Conservation (phyloP, 2,329 filamentous ascomycete species). For the Lecanicillium sp. region DNA sequence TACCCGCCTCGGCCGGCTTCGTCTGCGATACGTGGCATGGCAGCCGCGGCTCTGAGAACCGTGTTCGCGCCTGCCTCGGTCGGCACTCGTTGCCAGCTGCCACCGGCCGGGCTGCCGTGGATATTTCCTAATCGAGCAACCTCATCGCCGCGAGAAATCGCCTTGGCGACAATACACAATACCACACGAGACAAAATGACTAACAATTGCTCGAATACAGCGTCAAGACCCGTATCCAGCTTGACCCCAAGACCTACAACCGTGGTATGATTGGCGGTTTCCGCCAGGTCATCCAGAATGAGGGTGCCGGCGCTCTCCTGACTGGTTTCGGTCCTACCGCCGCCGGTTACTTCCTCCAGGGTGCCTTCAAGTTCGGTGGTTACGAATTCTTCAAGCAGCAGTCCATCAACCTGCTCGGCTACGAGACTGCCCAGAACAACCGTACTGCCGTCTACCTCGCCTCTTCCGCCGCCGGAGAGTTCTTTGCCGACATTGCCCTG, state of each 20-base stretch:
- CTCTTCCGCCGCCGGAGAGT: constrained; percentile 49
- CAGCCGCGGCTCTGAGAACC: too few relatives aligned
- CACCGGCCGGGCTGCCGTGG: background rate
- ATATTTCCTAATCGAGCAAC: background rate
- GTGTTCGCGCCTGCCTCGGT: too few relatives aligned
- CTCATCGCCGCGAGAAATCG: background rate
- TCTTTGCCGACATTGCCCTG: constrained; percentile 64
- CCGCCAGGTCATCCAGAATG: constrained; percentile 66
- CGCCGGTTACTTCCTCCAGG: constrained; percentile 81
- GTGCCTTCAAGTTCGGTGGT: constrained; percentile 80
- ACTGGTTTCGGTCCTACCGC: constrained; percentile 73
- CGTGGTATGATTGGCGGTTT: constrained; percentile 71
- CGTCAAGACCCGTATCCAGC: constrained; percentile 85
- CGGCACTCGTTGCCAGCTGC: too few relatives aligned
- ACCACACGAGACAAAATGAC: constrained; percentile 11
- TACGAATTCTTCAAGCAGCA: constrained; percentile 91
- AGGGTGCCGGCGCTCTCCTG: constrained; percentile 71
- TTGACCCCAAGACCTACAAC: constrained; percentile 78
- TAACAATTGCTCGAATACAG: constrained; percentile 31
- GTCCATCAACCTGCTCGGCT: constrained; percentile 65
- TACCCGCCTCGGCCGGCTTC: too few relatives aligned
- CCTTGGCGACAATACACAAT: background rate
- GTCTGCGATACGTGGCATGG: too few relatives aligned
- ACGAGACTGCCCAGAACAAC: constrained; percentile 63
- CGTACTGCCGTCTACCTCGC: constrained; percentile 67